Percentiles rank a stretch among this genome's conserved stretches.
phyloP scores from a whole-genome alignment of 2,329 filamentous ascomycete genomes.

The Monilinia laxa region DNA sequence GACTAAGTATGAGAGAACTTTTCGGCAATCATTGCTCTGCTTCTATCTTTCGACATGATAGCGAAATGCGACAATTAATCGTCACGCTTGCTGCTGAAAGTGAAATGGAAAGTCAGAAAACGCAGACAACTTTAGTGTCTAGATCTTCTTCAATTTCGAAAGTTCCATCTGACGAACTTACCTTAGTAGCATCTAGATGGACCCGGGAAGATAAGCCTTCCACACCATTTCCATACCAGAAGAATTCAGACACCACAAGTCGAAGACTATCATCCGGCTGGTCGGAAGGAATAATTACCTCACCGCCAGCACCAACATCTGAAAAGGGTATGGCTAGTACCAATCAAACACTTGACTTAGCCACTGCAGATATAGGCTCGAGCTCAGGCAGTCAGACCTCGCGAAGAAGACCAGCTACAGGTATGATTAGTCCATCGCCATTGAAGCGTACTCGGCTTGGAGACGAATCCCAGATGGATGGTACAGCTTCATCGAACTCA shows the following conservation, averaged over 20 bases:
- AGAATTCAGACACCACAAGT: background rate
- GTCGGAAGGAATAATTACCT: background rate
- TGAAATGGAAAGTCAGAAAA: conserved; percentile 12
- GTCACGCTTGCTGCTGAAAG: background rate
- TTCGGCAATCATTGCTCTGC: conserved; percentile 70
- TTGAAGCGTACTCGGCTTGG: conserved; percentile 30
- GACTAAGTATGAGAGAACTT: conserved; percentile 61
- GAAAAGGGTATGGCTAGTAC: background rate
- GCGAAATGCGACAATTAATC: conserved; percentile 49
- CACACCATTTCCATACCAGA: background rate
- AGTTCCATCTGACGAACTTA: background rate
- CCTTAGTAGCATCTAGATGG: background rate
- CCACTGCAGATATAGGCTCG: conserved; percentile 12
- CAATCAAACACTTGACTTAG: background rate
- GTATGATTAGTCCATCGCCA: conserved; percentile 23
- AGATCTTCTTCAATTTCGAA: background rate
- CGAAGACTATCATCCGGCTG: background rate
- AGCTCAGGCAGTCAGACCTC: conserved; percentile 26
- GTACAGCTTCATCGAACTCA: background rate
- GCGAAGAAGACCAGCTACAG: conserved; percentile 30
- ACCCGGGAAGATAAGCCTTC: background rate
- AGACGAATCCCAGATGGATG: conserved; percentile 5
- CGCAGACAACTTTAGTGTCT: conserved; percentile 5
- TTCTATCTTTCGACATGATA: conserved; percentile 63
- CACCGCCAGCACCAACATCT: background rate